A percentile compares a stretch with the other conserved stretches of the same genome.
Evolutionary conservation across 345 rosid species (phyloP).

Genomic region (Excoecaria agallocha): DNA sequence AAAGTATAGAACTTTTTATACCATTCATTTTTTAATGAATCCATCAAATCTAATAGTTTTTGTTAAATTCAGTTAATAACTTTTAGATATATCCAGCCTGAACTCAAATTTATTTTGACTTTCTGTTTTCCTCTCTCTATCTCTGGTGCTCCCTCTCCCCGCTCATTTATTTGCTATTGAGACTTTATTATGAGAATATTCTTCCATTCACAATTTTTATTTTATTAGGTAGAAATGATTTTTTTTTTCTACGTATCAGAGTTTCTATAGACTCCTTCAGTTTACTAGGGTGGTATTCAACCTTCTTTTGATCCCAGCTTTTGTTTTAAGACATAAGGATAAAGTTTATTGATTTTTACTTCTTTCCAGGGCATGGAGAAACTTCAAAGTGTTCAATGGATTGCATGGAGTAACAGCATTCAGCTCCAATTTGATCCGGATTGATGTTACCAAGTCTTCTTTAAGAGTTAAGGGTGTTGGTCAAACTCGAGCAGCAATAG

Average conservation of each 20-base stretch:
- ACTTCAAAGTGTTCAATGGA: conserved; percentile 43
- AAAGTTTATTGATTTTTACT: conserved; percentile 13
- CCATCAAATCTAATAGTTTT: background rate
- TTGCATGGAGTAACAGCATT: conserved; percentile 25
- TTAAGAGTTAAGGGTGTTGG: conserved; percentile 30
- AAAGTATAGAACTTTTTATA: background rate
- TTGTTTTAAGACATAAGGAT: background rate
- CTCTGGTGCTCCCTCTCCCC: background rate
- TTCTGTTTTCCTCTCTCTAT: background rate
- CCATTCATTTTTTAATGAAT: background rate
- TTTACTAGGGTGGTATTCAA: background rate
- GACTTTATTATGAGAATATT: background rate
- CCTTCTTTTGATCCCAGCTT: background rate
- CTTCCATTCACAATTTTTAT: background rate
- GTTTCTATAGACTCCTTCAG: background rate
- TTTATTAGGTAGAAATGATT: background rate
- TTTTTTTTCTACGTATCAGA: background rate
- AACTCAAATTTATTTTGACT: background rate
- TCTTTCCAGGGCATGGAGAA: conserved; percentile 41
- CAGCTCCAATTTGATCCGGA: conserved; percentile 24
- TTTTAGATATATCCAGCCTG: background rate
- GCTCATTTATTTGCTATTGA: background rate
- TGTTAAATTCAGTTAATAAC: background rate
- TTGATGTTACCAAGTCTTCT: conserved; percentile 34
- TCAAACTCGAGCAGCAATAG: conserved; percentile 45